phyloP scores from a whole-genome alignment of 805 yeast genomes.

The Ogataea henricii region DNA sequence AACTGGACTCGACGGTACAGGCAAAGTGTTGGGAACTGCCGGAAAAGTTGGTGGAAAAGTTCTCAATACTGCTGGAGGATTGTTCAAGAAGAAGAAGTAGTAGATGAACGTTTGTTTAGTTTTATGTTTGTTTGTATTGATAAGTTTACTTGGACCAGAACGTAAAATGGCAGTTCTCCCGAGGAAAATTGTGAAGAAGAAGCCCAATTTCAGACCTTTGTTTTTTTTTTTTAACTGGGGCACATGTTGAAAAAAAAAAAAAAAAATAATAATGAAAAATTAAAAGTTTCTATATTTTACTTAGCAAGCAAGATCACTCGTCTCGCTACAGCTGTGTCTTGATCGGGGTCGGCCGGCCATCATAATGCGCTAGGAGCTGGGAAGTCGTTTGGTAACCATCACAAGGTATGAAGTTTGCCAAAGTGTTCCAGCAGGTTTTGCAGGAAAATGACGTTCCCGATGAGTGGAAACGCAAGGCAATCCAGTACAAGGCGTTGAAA shows the following conservation, averaged over 20 bases:
- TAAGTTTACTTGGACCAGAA: no score
- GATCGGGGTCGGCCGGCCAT: not conserved
- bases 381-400: not conserved
- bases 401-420: conserved; percentile 69
- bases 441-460: conserved; percentile 61
- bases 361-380: not conserved
- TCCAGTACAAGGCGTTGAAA: conserved; percentile 70
- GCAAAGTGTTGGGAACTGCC: conserved; percentile 49
- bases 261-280: not conserved
- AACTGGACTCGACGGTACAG: conserved; percentile 42
- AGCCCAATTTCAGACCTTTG: not conserved
- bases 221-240: no score
- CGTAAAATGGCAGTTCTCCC: no score
- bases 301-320: no score
- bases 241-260: conserved; percentile 1
- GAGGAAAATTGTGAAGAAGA: no score
- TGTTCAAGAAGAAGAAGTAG: conserved; percentile 33
- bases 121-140: not conserved
- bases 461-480: conserved; percentile 68
- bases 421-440: conserved; percentile 63
- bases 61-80: conserved; percentile 46
- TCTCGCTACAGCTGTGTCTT: no score
- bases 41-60: conserved; percentile 56
- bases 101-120: no score
- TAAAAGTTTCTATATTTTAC: not conserved